Conservation (phyloP, 2,329 filamentous ascomycete species). For the Aspergillus awamori region DNA sequence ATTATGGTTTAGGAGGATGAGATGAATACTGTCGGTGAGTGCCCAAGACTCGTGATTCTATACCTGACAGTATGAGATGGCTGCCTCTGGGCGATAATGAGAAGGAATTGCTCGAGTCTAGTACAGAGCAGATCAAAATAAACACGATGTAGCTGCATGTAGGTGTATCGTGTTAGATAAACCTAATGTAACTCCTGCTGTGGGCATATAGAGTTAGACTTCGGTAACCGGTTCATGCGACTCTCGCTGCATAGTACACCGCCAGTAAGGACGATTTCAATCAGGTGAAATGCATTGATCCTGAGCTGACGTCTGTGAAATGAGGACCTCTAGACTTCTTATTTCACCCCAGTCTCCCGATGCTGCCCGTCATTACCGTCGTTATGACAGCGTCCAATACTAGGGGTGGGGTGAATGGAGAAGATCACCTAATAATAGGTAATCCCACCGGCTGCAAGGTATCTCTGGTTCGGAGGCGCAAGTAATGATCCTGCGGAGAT, state of each 20-base stretch:
- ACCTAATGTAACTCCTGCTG: slow-evolving; percentile 2
- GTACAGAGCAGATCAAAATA: slow-evolving; percentile 8
- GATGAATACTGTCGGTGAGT: not conserved
- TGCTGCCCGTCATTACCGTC: not conserved
- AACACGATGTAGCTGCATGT: slow-evolving; percentile 9
- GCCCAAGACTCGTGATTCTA: not conserved
- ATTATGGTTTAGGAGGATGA: not conserved
- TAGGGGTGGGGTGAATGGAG: not conserved
- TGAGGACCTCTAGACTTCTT: not conserved
- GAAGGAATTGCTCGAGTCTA: not conserved
- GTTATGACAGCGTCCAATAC: not conserved
- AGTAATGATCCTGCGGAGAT: not conserved
- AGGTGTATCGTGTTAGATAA: not conserved
- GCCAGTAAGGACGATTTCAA: not conserved
- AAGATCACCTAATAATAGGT: slow-evolving; percentile 9
- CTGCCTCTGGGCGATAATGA: not conserved
- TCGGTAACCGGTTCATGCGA: slow-evolving; percentile 7
- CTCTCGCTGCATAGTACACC: slow-evolving; percentile 2
- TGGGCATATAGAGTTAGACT: not conserved
- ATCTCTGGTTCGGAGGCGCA: not conserved
- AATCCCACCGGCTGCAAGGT: slow-evolving; percentile 1
- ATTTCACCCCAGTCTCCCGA: not conserved
- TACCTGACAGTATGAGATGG: not conserved
- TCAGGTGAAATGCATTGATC: not conserved
- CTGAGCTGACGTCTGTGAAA: not conserved